Conservation (phyloP, 2,329 filamentous ascomycete species). For the Pestalotiopsis fici region DNA sequence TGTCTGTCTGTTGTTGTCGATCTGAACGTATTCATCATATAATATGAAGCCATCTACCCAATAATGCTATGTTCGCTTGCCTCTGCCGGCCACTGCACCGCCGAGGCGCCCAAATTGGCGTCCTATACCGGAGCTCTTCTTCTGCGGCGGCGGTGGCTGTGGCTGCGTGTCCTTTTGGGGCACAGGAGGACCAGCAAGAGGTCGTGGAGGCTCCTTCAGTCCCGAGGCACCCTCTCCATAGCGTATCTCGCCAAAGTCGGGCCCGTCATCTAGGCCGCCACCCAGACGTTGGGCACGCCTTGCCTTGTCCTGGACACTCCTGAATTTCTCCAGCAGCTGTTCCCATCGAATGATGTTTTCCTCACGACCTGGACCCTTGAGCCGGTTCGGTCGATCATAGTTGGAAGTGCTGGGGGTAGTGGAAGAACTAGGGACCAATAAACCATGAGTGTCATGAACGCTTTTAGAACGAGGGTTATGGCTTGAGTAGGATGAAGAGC, state of each 20-base stretch:
- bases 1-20: background rate
- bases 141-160: constrained; percentile 46
- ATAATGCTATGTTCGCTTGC: constrained; percentile 47
- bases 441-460: constrained; percentile 36
- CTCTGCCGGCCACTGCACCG: constrained; percentile 68
- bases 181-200: constrained; percentile 35
- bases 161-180: constrained; percentile 51
- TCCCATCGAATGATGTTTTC: constrained; percentile 87
- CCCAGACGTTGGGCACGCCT: constrained; percentile 68
- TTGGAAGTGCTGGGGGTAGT: constrained; percentile 52
- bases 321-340: constrained; percentile 93
- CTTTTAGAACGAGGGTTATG: constrained; percentile 27
- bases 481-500: constrained; percentile 19
- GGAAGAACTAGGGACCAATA: constrained; percentile 38
- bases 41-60: background rate
- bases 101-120: constrained; percentile 71
- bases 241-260: constrained; percentile 41
- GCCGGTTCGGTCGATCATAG: constrained; percentile 73
- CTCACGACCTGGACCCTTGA: constrained; percentile 70
- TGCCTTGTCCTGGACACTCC: constrained; percentile 83
- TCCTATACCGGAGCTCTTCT: constrained; percentile 64
- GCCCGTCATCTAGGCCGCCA: constrained; percentile 48
- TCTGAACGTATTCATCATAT: background rate
- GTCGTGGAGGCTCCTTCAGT: constrained; percentile 37
- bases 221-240: constrained; percentile 40